Evolutionary conservation across 2,329 filamentous ascomycete species (phyloP), one percentile per base, ranked within the genome.

Genomic region (Fusarium duplospermum): DNA sequence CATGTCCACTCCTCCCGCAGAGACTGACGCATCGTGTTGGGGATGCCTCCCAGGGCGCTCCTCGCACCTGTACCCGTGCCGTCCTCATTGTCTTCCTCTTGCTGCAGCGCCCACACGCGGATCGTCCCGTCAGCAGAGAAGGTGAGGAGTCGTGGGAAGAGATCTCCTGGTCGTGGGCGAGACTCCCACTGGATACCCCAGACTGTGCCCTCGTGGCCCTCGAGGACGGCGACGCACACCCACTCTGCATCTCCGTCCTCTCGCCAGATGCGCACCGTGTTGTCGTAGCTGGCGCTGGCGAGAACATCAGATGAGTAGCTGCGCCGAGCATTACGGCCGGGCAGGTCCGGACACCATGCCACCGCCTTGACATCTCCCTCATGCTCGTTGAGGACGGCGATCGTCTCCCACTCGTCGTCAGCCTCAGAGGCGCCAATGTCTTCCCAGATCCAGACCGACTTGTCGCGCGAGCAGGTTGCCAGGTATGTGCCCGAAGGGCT

Each of bases 381-480:
- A 81, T 99, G 96, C 84, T 98, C 96, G 83, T 94, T 94, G 79
- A 98, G 88, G 62, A 98, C 96, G 0, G 96, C 96, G 18, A 98
- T 92, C 2, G 96, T 98, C 87, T 99, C 96, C 86, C 95, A 98
- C 81, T 98, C 96, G 81, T 98, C 96, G 64, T 97, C 95, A 18
- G 92, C 93, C 75, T 93, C 92, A 64, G 86, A 84, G 10, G 84
- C 84, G 42, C 90, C 89, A 63, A 98, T 89, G 81, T 98, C 96
- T 83, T 99, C 96, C 96, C 96, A 99, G 77, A 99, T 94, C 96
- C 96, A 99, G 20, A 98, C 94, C 18, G 91, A 93, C 85, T 98
- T 98, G 82, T 99, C 96, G 58, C 96, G 89, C 62, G 91, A 93
- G 83, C 95, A 98, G 0, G 95, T 98, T 7, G 96, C 96, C 6